phyloP scores from a whole-genome alignment of 345 rosid genomes.

The Pistacia vera region DNA sequence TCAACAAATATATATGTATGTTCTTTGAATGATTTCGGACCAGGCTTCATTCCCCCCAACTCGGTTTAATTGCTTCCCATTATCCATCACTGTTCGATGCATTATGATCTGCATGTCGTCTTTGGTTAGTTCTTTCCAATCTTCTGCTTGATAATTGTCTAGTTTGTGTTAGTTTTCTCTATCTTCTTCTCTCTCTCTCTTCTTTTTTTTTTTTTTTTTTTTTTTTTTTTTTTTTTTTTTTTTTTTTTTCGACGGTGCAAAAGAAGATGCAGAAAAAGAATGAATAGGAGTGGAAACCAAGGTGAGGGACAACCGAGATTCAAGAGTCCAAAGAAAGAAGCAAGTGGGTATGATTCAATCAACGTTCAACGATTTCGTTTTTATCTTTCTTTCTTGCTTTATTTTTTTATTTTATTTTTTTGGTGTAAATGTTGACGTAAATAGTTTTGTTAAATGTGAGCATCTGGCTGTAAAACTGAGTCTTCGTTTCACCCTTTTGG shows the following conservation, averaged over 20 bases:
- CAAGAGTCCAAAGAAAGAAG: not conserved
- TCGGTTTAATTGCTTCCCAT: conserved; percentile 11
- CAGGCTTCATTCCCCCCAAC: conserved; percentile 99
- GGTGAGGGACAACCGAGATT: not conserved
- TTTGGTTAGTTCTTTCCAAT: not conserved
- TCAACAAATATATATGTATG: not conserved
- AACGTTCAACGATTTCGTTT: not conserved
- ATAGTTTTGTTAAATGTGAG: conserved; percentile 23
- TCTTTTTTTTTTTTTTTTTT: not conserved
- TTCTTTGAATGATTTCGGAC: conserved; percentile 69
- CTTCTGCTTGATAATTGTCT: not conserved
- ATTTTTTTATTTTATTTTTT: not conserved
- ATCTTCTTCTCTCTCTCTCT: too few species aligned
- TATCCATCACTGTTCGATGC: not conserved
- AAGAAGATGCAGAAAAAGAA: not conserved
- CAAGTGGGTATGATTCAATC: not conserved
- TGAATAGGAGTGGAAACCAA: too few species aligned
- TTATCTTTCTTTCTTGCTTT: not conserved
- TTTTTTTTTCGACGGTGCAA: not conserved
- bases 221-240: not conserved
- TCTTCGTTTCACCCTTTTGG: not conserved
- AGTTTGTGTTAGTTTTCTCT: too few species aligned
- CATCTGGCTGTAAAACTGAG: conserved; percentile 8
- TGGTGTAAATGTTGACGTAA: conserved; percentile 7
- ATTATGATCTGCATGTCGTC: not conserved